Percentiles rank a stretch among this genome's conserved stretches.
Evolutionary conservation across 768 basidiomycete species (phyloP).

Genomic region (Panaeolus cyanescens): DNA sequence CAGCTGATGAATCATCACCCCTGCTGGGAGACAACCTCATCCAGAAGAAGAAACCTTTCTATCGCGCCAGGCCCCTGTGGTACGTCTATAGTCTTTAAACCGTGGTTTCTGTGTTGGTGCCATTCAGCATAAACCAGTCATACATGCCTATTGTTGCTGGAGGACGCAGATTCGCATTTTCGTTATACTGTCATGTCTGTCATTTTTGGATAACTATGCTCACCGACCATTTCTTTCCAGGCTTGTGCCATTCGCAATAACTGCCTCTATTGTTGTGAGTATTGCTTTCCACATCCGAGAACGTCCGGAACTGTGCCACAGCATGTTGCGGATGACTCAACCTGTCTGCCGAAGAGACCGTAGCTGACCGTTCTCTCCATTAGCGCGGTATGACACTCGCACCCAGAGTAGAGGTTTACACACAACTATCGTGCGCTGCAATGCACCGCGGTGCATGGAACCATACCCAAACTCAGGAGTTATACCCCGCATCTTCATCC

Average conservation of each 20-base stretch:
- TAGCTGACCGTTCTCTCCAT: slow-evolving; percentile 13
- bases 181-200: not conserved
- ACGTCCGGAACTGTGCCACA: too few relatives aligned
- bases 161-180: not conserved
- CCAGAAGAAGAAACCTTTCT: slow-evolving; percentile 45
- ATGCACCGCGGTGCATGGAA: slow-evolving; percentile 49
- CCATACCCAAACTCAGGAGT: slow-evolving; percentile 24
- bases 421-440: slow-evolving; percentile 71
- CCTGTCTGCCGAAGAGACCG: not conserved
- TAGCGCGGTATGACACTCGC: slow-evolving; percentile 86
- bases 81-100: slow-evolving; percentile 21
- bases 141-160: not conserved
- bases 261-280: slow-evolving; percentile 66
- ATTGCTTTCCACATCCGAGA: not conserved
- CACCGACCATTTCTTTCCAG: slow-evolving; percentile 33
- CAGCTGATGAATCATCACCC: slow-evolving; percentile 16
- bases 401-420: slow-evolving; percentile 79
- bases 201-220: slow-evolving; percentile 6
- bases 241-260: slow-evolving; percentile 78
- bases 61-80: slow-evolving; percentile 55
- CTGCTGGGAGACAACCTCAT: slow-evolving; percentile 8
- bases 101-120: not conserved
- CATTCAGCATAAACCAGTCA: not conserved
- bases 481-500: not conserved
- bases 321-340: not conserved